Base-by-base conservation (phyloP, 352 stramenopile species). In the Thalassiosira ordinaria region DNA sequence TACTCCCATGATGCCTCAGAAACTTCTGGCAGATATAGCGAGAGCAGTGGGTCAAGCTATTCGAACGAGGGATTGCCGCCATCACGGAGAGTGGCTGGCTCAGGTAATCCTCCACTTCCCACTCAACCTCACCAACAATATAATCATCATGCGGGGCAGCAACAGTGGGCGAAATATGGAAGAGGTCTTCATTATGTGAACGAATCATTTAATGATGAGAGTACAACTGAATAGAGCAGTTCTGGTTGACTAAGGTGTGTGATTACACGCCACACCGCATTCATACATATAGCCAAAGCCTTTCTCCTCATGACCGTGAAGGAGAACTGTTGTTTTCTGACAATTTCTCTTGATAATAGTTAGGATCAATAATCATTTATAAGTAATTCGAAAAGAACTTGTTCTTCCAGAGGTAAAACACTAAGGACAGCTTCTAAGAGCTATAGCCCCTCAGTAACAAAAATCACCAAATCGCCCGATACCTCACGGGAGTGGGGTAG, bases 1-100 rank as follows among this genome's bases (percentile, higher is more conserved):
- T 85, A 81, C 31, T 85, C 78, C 3, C 51, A 85, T 47, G 71
- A 79, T 51, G 47, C 52, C 11, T 85, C 78, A 56, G 71, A 81
- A 35, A 63, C 65, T 16, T 62, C 71, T 18, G 37, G 33, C 56
- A 55, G 60, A 37, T 69, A 73, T 22, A 80, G 71, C 60, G 39
- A 82, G 35, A 27, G 62, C 14, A 82, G 68, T 44, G 57, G 64
- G 7, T 64, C 33, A 29, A 77, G 57, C 20, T 71, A 65, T 41
- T 65, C 33, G 39, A 67, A 52, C 37, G 49, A 55, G 9, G 52
- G 18, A 61, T 7, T 27, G n/a, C 52, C 24, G 29, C n/a, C n/a
- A n/a, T n/a, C n/a, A n/a, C 20, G 49, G 5, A 26, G 16, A 35
- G 7, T 5, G 13, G 2, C 52, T 16, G 18, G 39, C 39, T 20